Conservation (phyloP, 331 rosid species). For the Telfairia occidentalis region DNA sequence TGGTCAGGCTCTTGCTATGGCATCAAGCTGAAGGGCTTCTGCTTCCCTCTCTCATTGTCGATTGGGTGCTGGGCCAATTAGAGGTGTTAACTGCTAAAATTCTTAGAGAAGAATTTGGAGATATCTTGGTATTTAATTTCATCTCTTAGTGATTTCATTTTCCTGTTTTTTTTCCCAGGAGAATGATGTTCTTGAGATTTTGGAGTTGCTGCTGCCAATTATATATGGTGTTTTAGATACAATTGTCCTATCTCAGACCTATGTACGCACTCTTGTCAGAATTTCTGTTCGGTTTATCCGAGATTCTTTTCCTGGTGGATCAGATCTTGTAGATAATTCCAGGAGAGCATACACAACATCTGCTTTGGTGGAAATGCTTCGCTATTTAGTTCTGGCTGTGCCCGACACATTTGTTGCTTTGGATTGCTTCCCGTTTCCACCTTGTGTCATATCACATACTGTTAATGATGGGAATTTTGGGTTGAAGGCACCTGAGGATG, state of each 20-base stretch:
- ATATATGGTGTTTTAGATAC: slow-evolving; percentile 82
- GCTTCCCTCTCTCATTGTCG: slow-evolving; percentile 77
- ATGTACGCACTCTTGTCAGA: slow-evolving; percentile 76
- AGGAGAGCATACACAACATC: slow-evolving; percentile 76
- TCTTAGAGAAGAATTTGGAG: background rate
- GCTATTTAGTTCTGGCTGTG: slow-evolving; percentile 67
- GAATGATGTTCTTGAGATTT: slow-evolving; percentile 65
- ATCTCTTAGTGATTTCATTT: background rate
- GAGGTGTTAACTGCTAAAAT: slow-evolving; percentile 42
- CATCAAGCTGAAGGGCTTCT: slow-evolving; percentile 86
- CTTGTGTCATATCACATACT: slow-evolving; percentile 54
- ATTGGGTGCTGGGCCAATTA: slow-evolving; percentile 84
- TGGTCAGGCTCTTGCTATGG: slow-evolving; percentile 89
- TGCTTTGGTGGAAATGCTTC: slow-evolving; percentile 86
- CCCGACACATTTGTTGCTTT: slow-evolving; percentile 92
- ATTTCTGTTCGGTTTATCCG: slow-evolving; percentile 59
- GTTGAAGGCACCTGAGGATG: slow-evolving; percentile 50
- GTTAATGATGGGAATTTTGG: slow-evolving; percentile 60
- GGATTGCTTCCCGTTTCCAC: slow-evolving; percentile 91
- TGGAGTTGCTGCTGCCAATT: slow-evolving; percentile 86
- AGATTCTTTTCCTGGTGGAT: slow-evolving; percentile 91
- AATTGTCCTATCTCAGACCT: slow-evolving; percentile 72
- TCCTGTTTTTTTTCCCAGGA: slow-evolving; percentile 44
- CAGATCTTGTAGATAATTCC: slow-evolving; percentile 88
- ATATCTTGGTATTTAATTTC: background rate